Base-by-base conservation (phyloP, 2,329 filamentous ascomycete species). In the Penicillium hesseltinei region DNA sequence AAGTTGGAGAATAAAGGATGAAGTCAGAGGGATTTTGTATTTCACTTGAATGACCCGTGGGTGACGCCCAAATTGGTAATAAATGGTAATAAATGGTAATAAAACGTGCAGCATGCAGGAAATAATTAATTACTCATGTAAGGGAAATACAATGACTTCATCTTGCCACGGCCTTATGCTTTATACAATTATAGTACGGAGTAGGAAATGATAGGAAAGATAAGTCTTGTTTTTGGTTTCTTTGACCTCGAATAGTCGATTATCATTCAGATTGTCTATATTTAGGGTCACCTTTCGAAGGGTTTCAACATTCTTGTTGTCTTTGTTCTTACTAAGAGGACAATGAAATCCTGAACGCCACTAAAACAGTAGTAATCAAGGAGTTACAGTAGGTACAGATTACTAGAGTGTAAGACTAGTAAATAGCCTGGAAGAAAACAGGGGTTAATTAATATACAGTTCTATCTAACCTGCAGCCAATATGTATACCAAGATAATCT, bases 71-170 rank as follows among this genome's bases (percentile, higher is more conserved):
- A 33, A 42, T 13, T 6, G 19, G 43, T 40, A 49, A 54, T 54
- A 7, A 49, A 23, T 21, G 44, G 51, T 48, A 54, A 49, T 54
- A 25, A 48, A 27, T 47, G 51, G 35, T 31, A 54, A 48, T 54
- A 42, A 50, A 36, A 50, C 31, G 2, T 36, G 23, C 38, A 36
- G 15, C 3, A 4, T 50, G 45, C 29, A 27, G 19, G n/a, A 19
- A 50, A 56, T 42, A 45, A 55, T 44, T 48, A 44, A 45, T 44
- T 33, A 48, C 38, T 9, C 3, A 38, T 35, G 52, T 55, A 55
- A 50, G 45, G 52, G 9, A 50, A 50, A 27, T 48, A 56, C 51
- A 51, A 49, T 54, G 51, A 38, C 44, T 47, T 55, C 36, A 43
- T 38, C 36, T 15, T 9, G 40, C 40, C 21, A 43, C 40, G 13